Evolutionary conservation across 805 yeast genomes (phyloP), one percentile per base, ranked within the genome.

Genomic region (Sugiyamaella lignohabitans): DNA sequence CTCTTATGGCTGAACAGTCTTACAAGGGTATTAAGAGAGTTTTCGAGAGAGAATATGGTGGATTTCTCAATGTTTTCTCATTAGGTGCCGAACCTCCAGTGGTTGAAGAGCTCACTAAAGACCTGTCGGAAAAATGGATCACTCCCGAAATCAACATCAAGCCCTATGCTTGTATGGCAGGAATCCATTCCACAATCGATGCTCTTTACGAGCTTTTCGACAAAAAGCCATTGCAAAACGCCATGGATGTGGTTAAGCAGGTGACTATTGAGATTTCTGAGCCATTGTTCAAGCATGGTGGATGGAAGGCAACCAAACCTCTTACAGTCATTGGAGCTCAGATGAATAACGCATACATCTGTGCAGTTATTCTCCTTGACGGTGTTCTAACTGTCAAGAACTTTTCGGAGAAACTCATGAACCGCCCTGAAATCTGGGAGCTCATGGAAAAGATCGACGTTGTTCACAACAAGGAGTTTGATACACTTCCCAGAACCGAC

Each of bases 111-210:
- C 40, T 42, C 6, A 42, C 30, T 5, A 24, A 30, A 21, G 47
- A 39, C 3, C 29, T 47, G 3, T 37, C 44, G 6, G 14, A 35
- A 10, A 17, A 11, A 3, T 48, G 51, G 51, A 21, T 37, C 24
- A 48, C 51, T 5, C 6, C 14, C 14, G 20, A 30, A 14, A 45
- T 48, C 20, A 40, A 44, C 19, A 30, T 48, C 19, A 48, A 48
- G 43, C 51, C 51, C 29, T 48, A 48, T 35, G 37, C 51, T 3
- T 45, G 49, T 24, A 48, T 48, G 51, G 51, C 45, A 5, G 51
- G 51, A 11, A 48, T 48, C 43, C 51, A 48, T 34, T 47, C 46
- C 8, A 48, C 51, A 14, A 32, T 45, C 17, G 51, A 48, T 32
- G 24, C 34, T 18, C 18, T 48, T 14, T 24, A 34, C 14, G 20